Evolutionary conservation across 495 filamentous ascomycete genomes (phyloP).

Genomic region (Penicillium malachiteum): DNA sequence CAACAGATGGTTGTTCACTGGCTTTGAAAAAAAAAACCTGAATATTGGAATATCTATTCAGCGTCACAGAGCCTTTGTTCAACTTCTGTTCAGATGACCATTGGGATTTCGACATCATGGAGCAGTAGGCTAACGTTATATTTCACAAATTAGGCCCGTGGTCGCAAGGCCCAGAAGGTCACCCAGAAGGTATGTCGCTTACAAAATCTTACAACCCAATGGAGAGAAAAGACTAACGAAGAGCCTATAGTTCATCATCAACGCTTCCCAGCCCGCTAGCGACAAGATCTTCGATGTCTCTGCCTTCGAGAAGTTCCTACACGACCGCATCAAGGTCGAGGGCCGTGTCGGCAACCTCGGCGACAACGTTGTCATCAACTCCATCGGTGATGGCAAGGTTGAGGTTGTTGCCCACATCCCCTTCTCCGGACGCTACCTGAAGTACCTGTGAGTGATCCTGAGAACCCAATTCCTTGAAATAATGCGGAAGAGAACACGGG

Average conservation of each 20-base stretch:
- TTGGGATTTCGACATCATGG: constrained; percentile 53
- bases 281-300: constrained; percentile 99
- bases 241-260: constrained; percentile 84
- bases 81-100: constrained; percentile 12
- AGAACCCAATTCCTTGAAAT: background rate
- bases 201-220: too few relatives aligned
- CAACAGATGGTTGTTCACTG: constrained; percentile 7
- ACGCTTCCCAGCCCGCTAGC: constrained; percentile 91
- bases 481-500: background rate
- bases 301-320: constrained; percentile 98
- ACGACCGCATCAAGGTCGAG: constrained; percentile 99
- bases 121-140: constrained; percentile 87
- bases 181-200: constrained; percentile 60
- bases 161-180: constrained; percentile 64
- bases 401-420: constrained; percentile 96
- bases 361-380: constrained; percentile 85
- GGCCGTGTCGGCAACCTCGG: constrained; percentile 97
- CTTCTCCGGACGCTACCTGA: constrained; percentile 97
- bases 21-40: background rate
- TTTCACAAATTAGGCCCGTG: constrained; percentile 44
- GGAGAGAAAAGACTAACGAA: constrained; percentile 8
- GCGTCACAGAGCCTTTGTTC: background rate
- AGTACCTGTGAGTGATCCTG: constrained; percentile 81
- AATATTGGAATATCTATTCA: constrained; percentile 30
- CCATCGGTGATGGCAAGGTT: constrained; percentile 91